Evolutionary conservation across 768 basidiomycete genomes (phyloP).

Genomic region (Goffeauzyma gilvescens): DNA sequence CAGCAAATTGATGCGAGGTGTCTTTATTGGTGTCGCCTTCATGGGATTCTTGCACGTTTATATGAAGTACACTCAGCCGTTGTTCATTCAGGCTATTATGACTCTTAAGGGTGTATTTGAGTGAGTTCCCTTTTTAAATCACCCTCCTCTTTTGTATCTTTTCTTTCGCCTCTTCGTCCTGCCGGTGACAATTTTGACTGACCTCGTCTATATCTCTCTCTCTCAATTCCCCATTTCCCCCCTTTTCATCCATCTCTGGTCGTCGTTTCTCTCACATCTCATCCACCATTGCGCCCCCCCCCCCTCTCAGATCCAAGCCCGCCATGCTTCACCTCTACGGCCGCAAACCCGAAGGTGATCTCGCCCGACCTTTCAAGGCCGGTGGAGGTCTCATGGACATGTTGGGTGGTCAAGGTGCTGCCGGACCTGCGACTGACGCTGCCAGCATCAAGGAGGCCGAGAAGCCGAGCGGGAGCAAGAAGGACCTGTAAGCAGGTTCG

Average conservation of each 20-base stretch:
- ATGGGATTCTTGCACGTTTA: slow-evolving; percentile 86
- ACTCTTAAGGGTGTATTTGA: slow-evolving; percentile 80
- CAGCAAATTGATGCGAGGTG: slow-evolving; percentile 42
- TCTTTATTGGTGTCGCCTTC: slow-evolving; percentile 49
- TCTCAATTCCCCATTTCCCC: neutral
- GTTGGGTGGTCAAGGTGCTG: slow-evolving; percentile 37
- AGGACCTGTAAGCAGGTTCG: slow-evolving; percentile 40
- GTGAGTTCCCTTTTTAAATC: slow-evolving; percentile 58
- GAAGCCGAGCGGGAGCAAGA: slow-evolving; percentile 60
- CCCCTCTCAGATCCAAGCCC: slow-evolving; percentile 15
- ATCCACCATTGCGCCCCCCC: neutral
- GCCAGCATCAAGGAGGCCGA: slow-evolving; percentile 76
- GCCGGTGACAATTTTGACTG: neutral
- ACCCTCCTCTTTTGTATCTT: slow-evolving; percentile 13
- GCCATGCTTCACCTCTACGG: slow-evolving; percentile 59
- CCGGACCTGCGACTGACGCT: slow-evolving; percentile 66
- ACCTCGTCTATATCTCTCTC: neutral
- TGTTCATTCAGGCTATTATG: slow-evolving; percentile 90
- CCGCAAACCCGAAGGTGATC: slow-evolving; percentile 59
- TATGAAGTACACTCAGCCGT: slow-evolving; percentile 85
- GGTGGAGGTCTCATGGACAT: slow-evolving; percentile 39
- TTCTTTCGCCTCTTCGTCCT: neutral
- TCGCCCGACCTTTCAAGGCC: slow-evolving; percentile 74
- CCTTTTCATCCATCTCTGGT: neutral
- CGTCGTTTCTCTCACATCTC: neutral